A percentile compares a stretch with the other conserved stretches of the same genome.
Conservation (phyloP, 2,329 filamentous ascomycete genomes). For the Neonectria magnoliae region DNA sequence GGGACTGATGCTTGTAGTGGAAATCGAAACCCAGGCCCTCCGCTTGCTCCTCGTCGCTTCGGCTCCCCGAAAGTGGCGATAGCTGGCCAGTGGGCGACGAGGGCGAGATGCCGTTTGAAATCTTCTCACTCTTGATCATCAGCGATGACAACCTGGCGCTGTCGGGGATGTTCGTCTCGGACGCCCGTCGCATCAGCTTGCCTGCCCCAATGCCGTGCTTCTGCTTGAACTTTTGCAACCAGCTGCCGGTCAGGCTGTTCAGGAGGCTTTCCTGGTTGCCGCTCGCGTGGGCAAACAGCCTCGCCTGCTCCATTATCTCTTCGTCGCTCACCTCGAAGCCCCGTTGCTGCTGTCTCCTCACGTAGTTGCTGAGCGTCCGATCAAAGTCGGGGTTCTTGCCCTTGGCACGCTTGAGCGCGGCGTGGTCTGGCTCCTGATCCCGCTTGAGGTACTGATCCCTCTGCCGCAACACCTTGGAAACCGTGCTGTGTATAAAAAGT, state of each 20-base stretch:
- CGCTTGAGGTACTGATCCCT: conserved; percentile 94
- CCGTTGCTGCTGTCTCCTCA: conserved; percentile 80
- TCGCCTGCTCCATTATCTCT: conserved; percentile 86
- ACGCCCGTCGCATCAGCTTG: conserved; percentile 65
- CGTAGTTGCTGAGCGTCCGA: conserved; percentile 87
- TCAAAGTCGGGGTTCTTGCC: conserved; percentile 92
- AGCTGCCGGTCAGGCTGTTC: conserved; percentile 76
- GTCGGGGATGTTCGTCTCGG: conserved; percentile 77
- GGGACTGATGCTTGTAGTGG: conserved; percentile 47
- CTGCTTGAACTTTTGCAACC: conserved; percentile 96
- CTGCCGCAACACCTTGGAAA: conserved; percentile 96
- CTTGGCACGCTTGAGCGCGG: conserved; percentile 84
- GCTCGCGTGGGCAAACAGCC: conserved; percentile 79
- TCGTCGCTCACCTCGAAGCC: conserved; percentile 79
- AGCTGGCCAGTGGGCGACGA: conserved; percentile 73
- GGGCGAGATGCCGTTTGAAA: conserved; percentile 72
- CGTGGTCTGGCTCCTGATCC: conserved; percentile 72
- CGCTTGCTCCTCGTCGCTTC: conserved; percentile 74
- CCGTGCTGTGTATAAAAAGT: conserved; percentile 71
- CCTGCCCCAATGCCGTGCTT: conserved; percentile 73
- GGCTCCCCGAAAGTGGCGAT: conserved; percentile 75
- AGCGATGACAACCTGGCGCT: conserved; percentile 67
- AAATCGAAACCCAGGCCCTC: conserved; percentile 48
- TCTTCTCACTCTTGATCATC: conserved; percentile 47
- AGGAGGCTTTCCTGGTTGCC: conserved; percentile 75